phyloP scores from a whole-genome alignment of 73 alveolate genomes.

The Stentor coeruleus region DNA sequence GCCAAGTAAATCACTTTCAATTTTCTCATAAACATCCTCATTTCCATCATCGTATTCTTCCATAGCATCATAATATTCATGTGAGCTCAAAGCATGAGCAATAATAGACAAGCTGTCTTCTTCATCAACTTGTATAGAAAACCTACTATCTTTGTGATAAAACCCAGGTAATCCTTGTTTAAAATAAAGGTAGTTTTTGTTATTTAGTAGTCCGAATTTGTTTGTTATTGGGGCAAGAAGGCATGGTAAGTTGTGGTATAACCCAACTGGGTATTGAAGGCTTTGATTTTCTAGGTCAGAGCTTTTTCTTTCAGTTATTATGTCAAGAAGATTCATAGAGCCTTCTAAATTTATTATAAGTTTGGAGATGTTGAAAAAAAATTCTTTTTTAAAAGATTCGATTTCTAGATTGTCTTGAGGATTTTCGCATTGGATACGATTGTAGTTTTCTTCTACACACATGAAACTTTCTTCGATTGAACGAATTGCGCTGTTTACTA shows the following conservation, averaged over 20 bases:
- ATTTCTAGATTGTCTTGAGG: background rate
- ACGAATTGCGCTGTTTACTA: background rate
- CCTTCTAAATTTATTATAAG: background rate
- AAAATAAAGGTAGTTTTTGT: background rate
- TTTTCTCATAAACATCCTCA: slow-evolving; percentile 2
- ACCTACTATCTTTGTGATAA: background rate
- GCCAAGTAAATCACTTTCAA: background rate
- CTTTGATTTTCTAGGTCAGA: background rate
- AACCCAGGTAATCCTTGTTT: background rate
- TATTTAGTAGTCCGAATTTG: background rate
- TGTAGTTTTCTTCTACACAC: background rate
- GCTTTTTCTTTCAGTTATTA: background rate
- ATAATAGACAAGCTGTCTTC: background rate
- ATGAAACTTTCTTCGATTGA: background rate
- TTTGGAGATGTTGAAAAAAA: background rate
- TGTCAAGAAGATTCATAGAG: background rate
- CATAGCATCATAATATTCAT: background rate
- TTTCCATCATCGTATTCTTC: background rate
- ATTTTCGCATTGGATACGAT: background rate
- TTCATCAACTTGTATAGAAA: background rate
- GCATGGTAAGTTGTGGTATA: background rate
- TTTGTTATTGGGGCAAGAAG: background rate
- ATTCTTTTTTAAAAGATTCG: background rate
- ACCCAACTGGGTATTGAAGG: background rate
- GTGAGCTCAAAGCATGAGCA: background rate